Percentiles rank a stretch among this genome's conserved stretches.
phyloP scores from a whole-genome alignment of 2,329 filamentous ascomycete species.

The Blastomyces parvus region DNA sequence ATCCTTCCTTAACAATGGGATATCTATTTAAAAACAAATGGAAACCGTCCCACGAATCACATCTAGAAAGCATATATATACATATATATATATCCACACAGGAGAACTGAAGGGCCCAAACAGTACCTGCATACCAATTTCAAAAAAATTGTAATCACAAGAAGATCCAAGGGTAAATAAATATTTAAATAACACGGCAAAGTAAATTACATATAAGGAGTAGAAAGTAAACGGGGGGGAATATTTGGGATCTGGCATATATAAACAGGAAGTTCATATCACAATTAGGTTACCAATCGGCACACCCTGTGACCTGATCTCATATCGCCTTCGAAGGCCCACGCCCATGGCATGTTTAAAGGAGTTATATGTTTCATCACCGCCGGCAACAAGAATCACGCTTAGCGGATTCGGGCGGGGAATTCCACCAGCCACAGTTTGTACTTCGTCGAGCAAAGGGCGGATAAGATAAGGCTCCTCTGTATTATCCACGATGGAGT shows the following conservation, averaged over 20 bases:
- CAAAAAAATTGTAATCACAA: neutral
- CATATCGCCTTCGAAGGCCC: slow-evolving; percentile 68
- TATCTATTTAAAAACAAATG: neutral
- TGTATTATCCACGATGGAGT: slow-evolving; percentile 22
- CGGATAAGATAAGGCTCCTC: slow-evolving; percentile 41
- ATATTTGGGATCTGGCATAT: neutral
- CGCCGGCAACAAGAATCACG: slow-evolving; percentile 73
- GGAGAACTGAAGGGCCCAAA: neutral
- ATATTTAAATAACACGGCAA: neutral
- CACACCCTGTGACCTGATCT: slow-evolving; percentile 70
- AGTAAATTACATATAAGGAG: neutral
- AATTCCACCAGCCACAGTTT: slow-evolving; percentile 61
- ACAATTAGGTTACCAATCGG: slow-evolving; percentile 71
- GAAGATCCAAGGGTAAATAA: too few relatives aligned
- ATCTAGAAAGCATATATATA: neutral
- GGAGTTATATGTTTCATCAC: slow-evolving; percentile 53
- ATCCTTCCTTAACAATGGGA: neutral
- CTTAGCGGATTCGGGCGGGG: slow-evolving; percentile 62
- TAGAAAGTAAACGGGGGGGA: neutral
- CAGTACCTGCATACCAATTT: neutral
- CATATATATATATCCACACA: neutral
- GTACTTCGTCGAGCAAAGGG: slow-evolving; percentile 66
- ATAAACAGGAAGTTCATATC: slow-evolving; percentile 2
- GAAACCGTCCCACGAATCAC: neutral
- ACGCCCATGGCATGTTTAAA: slow-evolving; percentile 57